A percentile compares a stretch with the other conserved stretches of the same genome.
Conservation (phyloP, 2,329 filamentous ascomycete genomes). For the Reticulascus tulasneorum region DNA sequence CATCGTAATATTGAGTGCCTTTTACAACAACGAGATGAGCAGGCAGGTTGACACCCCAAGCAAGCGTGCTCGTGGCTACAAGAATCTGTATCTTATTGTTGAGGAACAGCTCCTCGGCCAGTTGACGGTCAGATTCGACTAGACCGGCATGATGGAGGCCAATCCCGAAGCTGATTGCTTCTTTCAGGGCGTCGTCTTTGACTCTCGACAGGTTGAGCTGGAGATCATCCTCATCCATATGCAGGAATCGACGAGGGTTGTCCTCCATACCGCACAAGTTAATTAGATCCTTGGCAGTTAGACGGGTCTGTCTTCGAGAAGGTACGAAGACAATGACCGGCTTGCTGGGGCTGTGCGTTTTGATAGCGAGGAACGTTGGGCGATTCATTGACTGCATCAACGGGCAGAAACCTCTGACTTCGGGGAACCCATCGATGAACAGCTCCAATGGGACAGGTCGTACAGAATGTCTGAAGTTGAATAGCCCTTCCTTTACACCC, state of each 20-base stretch:
- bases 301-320: constrained; percentile 86
- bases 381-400: constrained; percentile 99
- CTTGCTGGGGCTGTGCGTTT: constrained; percentile 92
- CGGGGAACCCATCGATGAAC: constrained; percentile 95
- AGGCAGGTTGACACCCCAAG: constrained; percentile 97
- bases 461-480: constrained; percentile 97
- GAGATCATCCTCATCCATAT: constrained; percentile 92
- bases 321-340: constrained; percentile 98
- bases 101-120: constrained; percentile 90
- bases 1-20: constrained; percentile 96
- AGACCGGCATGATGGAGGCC: constrained; percentile 95
- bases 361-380: constrained; percentile 93
- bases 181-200: constrained; percentile 87
- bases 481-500: constrained; percentile 89
- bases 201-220: constrained; percentile 82
- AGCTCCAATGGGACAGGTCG: constrained; percentile 93
- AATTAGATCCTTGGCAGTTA: constrained; percentile 94
- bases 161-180: constrained; percentile 96
- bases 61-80: constrained; percentile 90
- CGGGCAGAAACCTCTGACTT: constrained; percentile 91
- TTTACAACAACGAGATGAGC: constrained; percentile 97
- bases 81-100: constrained; percentile 98
- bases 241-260: constrained; percentile 86
- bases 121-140: constrained; percentile 86
- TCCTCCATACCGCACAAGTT: constrained; percentile 99